Evolutionary conservation across 2,329 filamentous ascomycete genomes (phyloP), one percentile per base, ranked within the genome.

Genomic region (Didymella keratinophila): DNA sequence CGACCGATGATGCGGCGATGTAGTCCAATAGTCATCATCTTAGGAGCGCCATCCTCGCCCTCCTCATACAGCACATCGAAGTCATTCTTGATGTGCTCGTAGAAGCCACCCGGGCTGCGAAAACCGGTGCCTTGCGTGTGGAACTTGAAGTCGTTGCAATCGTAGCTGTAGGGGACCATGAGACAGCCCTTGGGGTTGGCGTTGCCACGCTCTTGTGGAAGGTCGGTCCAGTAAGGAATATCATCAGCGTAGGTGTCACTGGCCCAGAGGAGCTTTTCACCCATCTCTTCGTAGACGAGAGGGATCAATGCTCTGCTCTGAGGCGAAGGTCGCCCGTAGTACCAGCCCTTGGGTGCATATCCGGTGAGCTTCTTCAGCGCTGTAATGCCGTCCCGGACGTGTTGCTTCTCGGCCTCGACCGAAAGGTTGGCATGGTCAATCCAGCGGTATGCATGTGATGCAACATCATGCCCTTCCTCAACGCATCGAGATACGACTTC

Each of bases 21-120:
- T 25, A 85, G 67, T 1, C 80, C 82, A 23, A 86, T 79, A 0
- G 83, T 85, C 83, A 86, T 86, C 83, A 86, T 86, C 45, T 64
- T 66, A 4, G 61, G 63, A 9, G 54, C 45, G 2, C 63, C 63
- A 11, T 76, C 76, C 50, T 77, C 69, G 0, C 82, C 83, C 60
- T 85, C 83, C 28, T 81, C 81, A 56, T 84, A 84, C 30, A 85
- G 66, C 18, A 83, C 79, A 63, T 86, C 83, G 51, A 86, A 85
- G 0, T 83, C 80, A 20, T 79, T 79, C 71, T 82, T 82, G 16
- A 85, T 63, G 27, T 58, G 45, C 23, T 67, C 61, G 49, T 75
- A 78, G 66, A 83, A 83, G 10, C 76, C 80, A 21, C 50, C 56
- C 0, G 81, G 78, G 37, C 78, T 79, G 5, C 78, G 73, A 62